Base-by-base conservation (phyloP, 2,329 filamentous ascomycete genomes). In the Colletotrichum tofieldiae region DNA sequence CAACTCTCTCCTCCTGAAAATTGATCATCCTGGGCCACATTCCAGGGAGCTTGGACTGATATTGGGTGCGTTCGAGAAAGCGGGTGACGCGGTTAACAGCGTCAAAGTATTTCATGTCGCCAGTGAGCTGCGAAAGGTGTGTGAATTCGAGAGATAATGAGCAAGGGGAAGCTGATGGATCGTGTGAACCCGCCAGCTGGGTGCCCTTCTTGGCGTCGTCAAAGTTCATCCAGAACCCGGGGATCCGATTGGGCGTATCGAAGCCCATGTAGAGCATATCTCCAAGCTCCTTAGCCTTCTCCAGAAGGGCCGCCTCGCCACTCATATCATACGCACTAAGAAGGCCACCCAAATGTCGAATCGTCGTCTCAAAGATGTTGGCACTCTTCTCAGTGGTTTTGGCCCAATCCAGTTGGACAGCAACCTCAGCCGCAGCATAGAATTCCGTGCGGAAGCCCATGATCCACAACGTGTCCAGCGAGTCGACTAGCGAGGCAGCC, bases 81-180 rank as follows among this genome's bases (percentile, higher is more conserved):
- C 93, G 86, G 73, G 91, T 94, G 68, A 95, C 89, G 14, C 89
- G 86, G 45, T 91, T 88, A 67, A 93, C 86, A 3, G 92, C 93
- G 78, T 93, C 92, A 77, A 92, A 94, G 81, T 94, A 95, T 77
- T 93, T 94, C 32, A 88, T 81, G 71, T 94, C 87, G 45, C 89
- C 90, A 0, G 93, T 95, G 71, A 95, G 82, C 78, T 95, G 93
- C 2, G 92, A 92, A 55, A 95, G 83, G 16, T 92, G 87, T 12
- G 92, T 93, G 78, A 95, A 91, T 77, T 95, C 93, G 69, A 95
- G 81, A 1, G 90, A 91, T 52, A 95, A 83, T 3, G 92, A 93
- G 9, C 92, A 93, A 1, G 85, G 83, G 5, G 84, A 82, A 4
- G 86, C 85, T 1, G 84, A 82, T 7, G 85, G 83, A 2, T 86